phyloP scores from a whole-genome alignment of 768 basidiomycete genomes.

The Leucosporidium scottii region DNA sequence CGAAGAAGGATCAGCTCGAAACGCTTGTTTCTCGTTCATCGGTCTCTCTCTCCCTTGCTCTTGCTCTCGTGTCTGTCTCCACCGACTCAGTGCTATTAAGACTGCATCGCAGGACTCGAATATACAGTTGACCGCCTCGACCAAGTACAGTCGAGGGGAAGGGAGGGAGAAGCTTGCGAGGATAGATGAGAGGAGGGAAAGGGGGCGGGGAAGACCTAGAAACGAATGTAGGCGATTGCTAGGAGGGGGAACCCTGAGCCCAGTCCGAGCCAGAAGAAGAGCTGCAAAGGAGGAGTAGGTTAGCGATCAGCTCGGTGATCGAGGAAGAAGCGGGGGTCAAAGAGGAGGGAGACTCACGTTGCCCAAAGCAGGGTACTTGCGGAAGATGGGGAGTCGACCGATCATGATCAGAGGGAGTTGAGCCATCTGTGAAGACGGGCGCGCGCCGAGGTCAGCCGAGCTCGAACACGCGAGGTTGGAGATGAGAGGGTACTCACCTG shows the following conservation, averaged over 20 bases:
- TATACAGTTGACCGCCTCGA: too few species aligned
- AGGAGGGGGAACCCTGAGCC: slow-evolving; percentile 80
- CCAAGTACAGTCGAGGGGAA: too few species aligned
- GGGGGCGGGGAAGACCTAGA: slow-evolving; percentile 40
- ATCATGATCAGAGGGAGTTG: slow-evolving; percentile 87
- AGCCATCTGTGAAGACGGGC: slow-evolving; percentile 52
- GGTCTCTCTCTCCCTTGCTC: too few species aligned
- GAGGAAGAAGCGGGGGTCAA: not conserved
- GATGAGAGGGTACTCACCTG: too few species aligned
- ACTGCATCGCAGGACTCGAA: too few species aligned
- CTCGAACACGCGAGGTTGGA: too few species aligned
- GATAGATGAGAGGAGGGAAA: not conserved
- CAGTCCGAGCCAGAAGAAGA: slow-evolving; percentile 90
- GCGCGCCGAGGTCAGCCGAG: not conserved
- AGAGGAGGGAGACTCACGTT: slow-evolving; percentile 36
- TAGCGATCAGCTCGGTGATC: not conserved
- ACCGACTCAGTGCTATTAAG: too few species aligned
- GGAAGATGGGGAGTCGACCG: slow-evolving; percentile 67
- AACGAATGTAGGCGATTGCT: slow-evolving; percentile 65
- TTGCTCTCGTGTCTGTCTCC: too few species aligned
- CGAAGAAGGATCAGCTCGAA: too few species aligned
- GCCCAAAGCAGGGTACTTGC: slow-evolving; percentile 65
- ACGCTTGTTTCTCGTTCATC: too few species aligned
- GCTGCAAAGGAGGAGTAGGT: slow-evolving; percentile 23
- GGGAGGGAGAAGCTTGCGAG: too few species aligned